Percentiles rank a stretch among this genome's conserved stretches.
Conservation (phyloP, 371 early-diverging fungal genomes). For the Basidiobolus meristosporus region DNA sequence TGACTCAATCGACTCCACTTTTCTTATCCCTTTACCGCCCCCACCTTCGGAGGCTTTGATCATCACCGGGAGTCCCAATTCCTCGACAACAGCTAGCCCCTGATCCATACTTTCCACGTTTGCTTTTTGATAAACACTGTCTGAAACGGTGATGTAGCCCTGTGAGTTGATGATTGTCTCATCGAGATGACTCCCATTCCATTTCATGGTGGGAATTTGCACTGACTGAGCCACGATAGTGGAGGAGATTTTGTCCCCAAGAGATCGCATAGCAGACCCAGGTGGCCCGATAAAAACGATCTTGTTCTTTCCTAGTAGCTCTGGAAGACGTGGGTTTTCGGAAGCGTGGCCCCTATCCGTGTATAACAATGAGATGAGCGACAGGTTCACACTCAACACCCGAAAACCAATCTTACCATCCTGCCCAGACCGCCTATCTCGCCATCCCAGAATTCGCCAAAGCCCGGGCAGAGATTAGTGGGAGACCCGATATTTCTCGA, state of each 20-base stretch:
- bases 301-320: slow-evolving; percentile 61
- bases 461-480: too few relatives aligned
- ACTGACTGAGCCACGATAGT: slow-evolving; percentile 95
- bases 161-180: slow-evolving; percentile 32
- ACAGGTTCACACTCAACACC: too few relatives aligned
- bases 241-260: slow-evolving; percentile 97
- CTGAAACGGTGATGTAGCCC: slow-evolving; percentile 65
- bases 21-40: slow-evolving; percentile 97
- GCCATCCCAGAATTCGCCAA: too few relatives aligned
- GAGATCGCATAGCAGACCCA: slow-evolving; percentile 86
- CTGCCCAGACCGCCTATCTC: too few relatives aligned
- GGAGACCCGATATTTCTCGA: too few relatives aligned
- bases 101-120: slow-evolving; percentile 57
- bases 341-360: slow-evolving; percentile 97
- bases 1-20: slow-evolving; percentile 47
- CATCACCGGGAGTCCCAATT: slow-evolving; percentile 94
- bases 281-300: slow-evolving; percentile 97
- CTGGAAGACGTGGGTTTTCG: slow-evolving; percentile 92
- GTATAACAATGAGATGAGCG: too few relatives aligned
- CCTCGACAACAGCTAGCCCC: slow-evolving; percentile 57
- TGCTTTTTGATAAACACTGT: slow-evolving; percentile 56
- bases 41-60: slow-evolving; percentile 99
- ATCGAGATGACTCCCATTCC: slow-evolving; percentile 82
- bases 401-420: too few relatives aligned
- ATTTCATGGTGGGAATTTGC: slow-evolving; percentile 87